Evolutionary conservation across 306 rosid species (phyloP), one percentile per base, ranked within the genome.

Genomic region (Cucurbita pepo): DNA sequence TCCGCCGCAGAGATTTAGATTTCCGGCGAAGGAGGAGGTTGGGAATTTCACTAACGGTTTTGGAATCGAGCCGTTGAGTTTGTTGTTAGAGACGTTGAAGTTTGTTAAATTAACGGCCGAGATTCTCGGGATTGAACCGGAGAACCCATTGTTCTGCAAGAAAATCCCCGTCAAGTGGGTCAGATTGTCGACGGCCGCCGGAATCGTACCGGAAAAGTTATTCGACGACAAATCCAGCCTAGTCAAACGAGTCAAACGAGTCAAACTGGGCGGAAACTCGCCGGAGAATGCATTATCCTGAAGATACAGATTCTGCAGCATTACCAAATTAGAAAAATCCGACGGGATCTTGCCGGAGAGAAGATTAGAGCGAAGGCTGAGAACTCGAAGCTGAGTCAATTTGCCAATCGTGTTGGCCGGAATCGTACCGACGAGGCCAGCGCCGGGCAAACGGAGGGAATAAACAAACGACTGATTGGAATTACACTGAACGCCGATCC

Each of bases 51-150:
- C 7, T 4, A 91, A 86, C 7, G 85, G 73, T 0, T 69, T 3
- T 0, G 99, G 99, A 47, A 95, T 88, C 4, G 99, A 95, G 69
- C 99, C 97, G 79, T 95, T 95, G 72, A 95, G 91, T 0, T 22
- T 56, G 85, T 95, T 95, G 74, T 88, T 48, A 0, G 99, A 83
- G 44, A 88, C 99, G 18, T 85, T 57, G 82, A 95, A 95, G 51
- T 1, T 6, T 0, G 0, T 22, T 48, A 95, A 63, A 5, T 73
- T 76, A 14, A 8, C n/a, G 18, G 74, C 60, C 0, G 82, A 10
- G 58, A 95, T 75, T 64, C 78, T 82, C 0, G 97, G 96, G 2
- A 95, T 67, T 0, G 3, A 25, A 9, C 97, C 96, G 7, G 97
- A 89, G 83, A 95, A 91, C 0, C 7, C 1, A 53, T 95, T 95